Evolutionary conservation across 2,329 filamentous ascomycete species (phyloP).

Genomic region (Dactylonectria macrodidyma): DNA sequence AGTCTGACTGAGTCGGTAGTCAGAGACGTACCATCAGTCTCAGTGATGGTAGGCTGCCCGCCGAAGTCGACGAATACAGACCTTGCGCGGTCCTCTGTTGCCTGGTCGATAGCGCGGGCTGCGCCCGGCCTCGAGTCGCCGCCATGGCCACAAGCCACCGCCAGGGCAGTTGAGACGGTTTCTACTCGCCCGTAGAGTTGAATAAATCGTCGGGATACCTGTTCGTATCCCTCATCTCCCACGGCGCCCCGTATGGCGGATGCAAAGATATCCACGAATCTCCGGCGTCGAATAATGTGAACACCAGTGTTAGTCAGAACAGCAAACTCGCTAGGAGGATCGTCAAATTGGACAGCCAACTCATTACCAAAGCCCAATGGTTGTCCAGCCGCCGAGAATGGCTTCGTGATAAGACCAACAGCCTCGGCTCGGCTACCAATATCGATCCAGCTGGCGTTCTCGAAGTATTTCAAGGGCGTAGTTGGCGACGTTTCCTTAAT

Average conservation of each 20-base stretch:
- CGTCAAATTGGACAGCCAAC: constrained; percentile 94
- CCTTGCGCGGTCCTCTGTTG: constrained; percentile 87
- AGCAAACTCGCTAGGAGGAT: constrained; percentile 85
- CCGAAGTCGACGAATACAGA: constrained; percentile 94
- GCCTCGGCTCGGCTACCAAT: constrained; percentile 82
- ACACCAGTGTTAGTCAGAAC: constrained; percentile 93
- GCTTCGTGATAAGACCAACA: constrained; percentile 81
- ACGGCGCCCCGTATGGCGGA: constrained; percentile 81
- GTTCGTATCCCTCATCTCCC: constrained; percentile 85
- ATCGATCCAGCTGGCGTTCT: constrained; percentile 85
- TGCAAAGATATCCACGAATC: constrained; percentile 94
- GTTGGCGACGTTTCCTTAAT: constrained; percentile 74
- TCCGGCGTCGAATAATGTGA: constrained; percentile 85
- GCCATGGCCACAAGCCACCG: constrained; percentile 95
- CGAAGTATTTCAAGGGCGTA: constrained; percentile 75
- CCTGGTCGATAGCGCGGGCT: constrained; percentile 84
- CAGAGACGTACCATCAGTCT: constrained; percentile 79
- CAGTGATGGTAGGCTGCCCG: constrained; percentile 86
- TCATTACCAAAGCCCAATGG: constrained; percentile 94
- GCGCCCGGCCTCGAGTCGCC: constrained; percentile 81
- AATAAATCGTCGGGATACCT: constrained; percentile 87
- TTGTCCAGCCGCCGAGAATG: constrained; percentile 77
- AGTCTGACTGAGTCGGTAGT: constrained; percentile 87
- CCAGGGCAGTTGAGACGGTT: constrained; percentile 90
- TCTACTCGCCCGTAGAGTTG: constrained; percentile 89